These are phyloP conservation scores for Aureobasidium vineae DNA, from an alignment of 2,329 filamentous ascomycete genomes.

Conservation along the genomic window DNA sequence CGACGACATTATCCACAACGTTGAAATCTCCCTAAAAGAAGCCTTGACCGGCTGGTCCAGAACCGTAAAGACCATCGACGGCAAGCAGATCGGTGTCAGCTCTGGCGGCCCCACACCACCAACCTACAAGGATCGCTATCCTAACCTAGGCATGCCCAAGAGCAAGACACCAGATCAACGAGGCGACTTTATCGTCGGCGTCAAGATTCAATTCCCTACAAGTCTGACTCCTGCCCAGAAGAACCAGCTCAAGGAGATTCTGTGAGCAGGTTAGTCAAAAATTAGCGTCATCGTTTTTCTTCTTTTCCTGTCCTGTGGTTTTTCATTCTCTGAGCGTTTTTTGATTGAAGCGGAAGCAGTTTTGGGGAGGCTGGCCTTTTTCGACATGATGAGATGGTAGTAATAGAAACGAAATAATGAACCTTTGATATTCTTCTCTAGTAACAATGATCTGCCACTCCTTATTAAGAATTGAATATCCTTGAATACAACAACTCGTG, in stretches of 20 bases:
- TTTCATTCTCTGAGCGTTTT: not conserved
- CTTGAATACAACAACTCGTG: conserved; percentile 81
- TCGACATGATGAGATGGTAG: not conserved
- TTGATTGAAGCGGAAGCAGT: not conserved
- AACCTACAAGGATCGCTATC: conserved; percentile 76
- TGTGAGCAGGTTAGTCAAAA: conserved; percentile 45
- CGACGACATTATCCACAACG: conserved; percentile 75
- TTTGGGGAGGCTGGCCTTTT: conserved; percentile 7
- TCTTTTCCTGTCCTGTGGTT: not conserved
- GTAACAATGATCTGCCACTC: not conserved
- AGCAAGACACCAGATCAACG: conserved; percentile 82
- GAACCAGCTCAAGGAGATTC: conserved; percentile 72
- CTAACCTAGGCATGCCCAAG: conserved; percentile 87
- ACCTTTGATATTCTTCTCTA: not conserved
- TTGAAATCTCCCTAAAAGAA: conserved; percentile 88
- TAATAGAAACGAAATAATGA: conserved; percentile 12
- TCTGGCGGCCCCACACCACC: conserved; percentile 84
- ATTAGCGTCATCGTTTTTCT: not conserved
- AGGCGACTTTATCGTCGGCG: conserved; percentile 83
- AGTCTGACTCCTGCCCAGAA: conserved; percentile 76
- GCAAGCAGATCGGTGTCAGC: conserved; percentile 75
- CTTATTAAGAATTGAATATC: conserved; percentile 72
- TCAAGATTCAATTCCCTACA: conserved; percentile 90
- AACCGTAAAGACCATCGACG: conserved; percentile 91
- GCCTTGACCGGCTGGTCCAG: conserved; percentile 90